These are phyloP conservation scores for Aspergillus sp. DNA, from an alignment of 2,329 filamentous ascomycete genomes.

Conservation along the genomic window DNA sequence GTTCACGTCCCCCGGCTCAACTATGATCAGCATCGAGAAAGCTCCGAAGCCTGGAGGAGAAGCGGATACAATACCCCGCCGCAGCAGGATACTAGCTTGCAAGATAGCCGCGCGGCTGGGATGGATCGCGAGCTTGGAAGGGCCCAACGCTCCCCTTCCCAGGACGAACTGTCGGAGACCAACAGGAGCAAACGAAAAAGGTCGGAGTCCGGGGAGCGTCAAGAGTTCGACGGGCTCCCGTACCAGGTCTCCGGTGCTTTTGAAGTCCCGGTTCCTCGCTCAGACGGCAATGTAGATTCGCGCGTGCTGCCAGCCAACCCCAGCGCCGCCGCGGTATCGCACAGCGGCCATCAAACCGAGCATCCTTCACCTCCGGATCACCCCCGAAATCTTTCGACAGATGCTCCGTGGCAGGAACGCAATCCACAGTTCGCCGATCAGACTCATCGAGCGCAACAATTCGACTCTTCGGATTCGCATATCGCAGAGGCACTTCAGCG, in stretches of 20 bases:
- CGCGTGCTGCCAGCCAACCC: conserved; percentile 11
- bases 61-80: conserved; percentile 15
- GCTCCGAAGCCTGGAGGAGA: conserved; percentile 10
- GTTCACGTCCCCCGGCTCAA: conserved; percentile 9
- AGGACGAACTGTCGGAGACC: conserved; percentile 7
- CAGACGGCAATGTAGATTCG: conserved; percentile 23
- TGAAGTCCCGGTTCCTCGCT: conserved; percentile 29
- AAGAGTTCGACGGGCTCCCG: conserved; percentile 22
- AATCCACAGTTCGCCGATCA: conserved; percentile 36
- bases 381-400: conserved; percentile 16
- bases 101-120: conserved; percentile 38
- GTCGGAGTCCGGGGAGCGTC: conserved; percentile 51
- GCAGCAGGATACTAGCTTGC: conserved; percentile 36
- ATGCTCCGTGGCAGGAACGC: conserved; percentile 29
- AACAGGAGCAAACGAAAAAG: conserved; percentile 57
- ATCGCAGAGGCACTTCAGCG: conserved; percentile 44
- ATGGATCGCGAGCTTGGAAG: conserved; percentile 14
- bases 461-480: conserved; percentile 41
- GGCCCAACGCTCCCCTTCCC: conserved; percentile 19
- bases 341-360: conserved; percentile 13
- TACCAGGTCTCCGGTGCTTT: conserved; percentile 28
- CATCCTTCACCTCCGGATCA: conserved; percentile 19
- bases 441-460: conserved; percentile 37
- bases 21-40: conserved; percentile 13
- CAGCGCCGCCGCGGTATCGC: conserved; percentile 11